phyloP scores from a whole-genome alignment of 305 asterid genomes.

The Galium porrigens region DNA sequence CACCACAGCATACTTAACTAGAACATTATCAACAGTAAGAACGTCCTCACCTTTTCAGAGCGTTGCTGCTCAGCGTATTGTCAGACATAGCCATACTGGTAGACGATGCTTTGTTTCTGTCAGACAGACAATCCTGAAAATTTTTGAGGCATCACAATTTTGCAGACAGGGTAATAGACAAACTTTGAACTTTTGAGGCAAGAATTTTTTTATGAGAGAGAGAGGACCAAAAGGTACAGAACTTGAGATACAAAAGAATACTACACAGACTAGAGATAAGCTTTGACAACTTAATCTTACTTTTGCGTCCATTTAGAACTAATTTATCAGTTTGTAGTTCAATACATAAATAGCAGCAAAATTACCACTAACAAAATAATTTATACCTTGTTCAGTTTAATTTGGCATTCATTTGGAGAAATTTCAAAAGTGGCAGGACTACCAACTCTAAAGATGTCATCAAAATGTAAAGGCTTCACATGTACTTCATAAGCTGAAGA shows the following conservation, averaged over 20 bases:
- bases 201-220: background rate
- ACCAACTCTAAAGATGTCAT: constrained; percentile 28
- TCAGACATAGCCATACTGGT: constrained; percentile 25
- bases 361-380: background rate
- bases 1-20: background rate
- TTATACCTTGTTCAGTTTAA: constrained; percentile 23
- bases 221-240: background rate
- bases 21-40: constrained; percentile 18
- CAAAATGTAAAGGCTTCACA: constrained; percentile 47
- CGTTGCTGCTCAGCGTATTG: constrained; percentile 34
- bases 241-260: background rate
- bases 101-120: constrained; percentile 22
- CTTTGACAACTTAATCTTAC: background rate
- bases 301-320: background rate
- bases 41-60: constrained; percentile 50
- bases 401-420: constrained; percentile 18
- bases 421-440: constrained; percentile 19
- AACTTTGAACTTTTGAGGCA: background rate
- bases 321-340: background rate
- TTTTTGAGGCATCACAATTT: constrained; percentile 12
- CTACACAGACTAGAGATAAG: background rate
- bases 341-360: background rate
- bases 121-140: constrained; percentile 39
- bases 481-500: constrained; percentile 39
- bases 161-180: background rate